phyloP scores from a whole-genome alignment of 1,284 basidiomycete species.

The Tremellales sp. region DNA sequence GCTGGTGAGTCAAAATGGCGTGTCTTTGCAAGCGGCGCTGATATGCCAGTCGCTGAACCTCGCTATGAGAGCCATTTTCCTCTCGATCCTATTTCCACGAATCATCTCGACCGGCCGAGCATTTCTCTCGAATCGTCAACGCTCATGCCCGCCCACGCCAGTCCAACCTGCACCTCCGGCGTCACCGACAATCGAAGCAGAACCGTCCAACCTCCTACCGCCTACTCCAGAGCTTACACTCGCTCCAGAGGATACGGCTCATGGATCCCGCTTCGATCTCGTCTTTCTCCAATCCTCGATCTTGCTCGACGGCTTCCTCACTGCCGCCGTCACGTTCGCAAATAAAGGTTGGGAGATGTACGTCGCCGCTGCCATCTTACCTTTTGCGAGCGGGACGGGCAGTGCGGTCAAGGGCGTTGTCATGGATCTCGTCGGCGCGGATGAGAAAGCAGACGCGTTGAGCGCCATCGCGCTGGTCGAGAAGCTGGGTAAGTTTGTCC shows the following conservation, averaged over 20 bases:
- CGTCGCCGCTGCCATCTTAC: conserved; percentile 40
- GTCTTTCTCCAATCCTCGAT: conserved; percentile 42
- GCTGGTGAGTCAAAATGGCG: conserved; percentile 24
- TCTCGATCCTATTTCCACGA: conserved; percentile 38
- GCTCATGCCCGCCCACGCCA: neutral
- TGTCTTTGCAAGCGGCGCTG: neutral
- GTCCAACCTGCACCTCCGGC: conserved; percentile 1
- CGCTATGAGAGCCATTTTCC: conserved; percentile 39
- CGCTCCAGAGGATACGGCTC: conserved; percentile 15
- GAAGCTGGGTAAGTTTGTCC: conserved; percentile 25
- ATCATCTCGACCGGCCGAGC: conserved; percentile 38
- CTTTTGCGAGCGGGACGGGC: conserved; percentile 46
- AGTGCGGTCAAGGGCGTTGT: conserved; percentile 46
- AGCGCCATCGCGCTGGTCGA: conserved; percentile 45
- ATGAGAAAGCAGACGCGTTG: conserved; percentile 37
- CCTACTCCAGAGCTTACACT: conserved; percentile 17
- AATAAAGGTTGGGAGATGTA: conserved; percentile 39
- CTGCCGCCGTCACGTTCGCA: conserved; percentile 24
- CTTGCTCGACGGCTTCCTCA: conserved; percentile 42
- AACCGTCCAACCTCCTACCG: conserved; percentile 13
- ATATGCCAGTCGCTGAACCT: conserved; percentile 20
- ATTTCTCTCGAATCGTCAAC: conserved; percentile 5
- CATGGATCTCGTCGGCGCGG: conserved; percentile 40
- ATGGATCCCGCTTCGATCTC: conserved; percentile 43
- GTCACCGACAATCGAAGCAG: conserved; percentile 13